Evolutionary conservation across 1,284 basidiomycete species (phyloP), one percentile per base, ranked within the genome.

Genomic region (Heterobasidion occidentale): DNA sequence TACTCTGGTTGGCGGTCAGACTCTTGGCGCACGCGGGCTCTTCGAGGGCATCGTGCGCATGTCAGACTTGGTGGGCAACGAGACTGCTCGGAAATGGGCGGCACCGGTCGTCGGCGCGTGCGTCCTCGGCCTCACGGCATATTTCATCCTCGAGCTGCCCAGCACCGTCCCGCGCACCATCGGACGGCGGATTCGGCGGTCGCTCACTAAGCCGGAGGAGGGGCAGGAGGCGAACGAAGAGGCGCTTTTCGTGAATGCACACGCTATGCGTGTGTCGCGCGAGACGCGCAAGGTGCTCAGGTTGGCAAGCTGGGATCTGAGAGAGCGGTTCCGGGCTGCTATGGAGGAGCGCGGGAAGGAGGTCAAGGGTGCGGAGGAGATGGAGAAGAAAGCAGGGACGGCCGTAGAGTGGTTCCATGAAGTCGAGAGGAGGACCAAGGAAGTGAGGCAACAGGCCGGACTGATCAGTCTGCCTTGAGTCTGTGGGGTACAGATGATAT

Each of bases 211-310:
- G 33, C 45, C 56, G n/a, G 54, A n/a, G 65, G 76, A 68, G 44
- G 65, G 69, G 27, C 69, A 71, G 54, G 69, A 71, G 17, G 61
- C 66, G 12, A 69, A 70, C 33, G 75, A 76, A 56, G 74, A 77
- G 27, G 71, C 76, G 20, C 66, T 73, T 35, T 97, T 90, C 66
- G 75, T 87, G 15, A 83, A 88, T 55, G 77, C 76, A 3, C 87
- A 98, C 66, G 78, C 84, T 0, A 77, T 75, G 49, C 79, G 96
- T 14, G 79, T 98, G 49, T 77, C 84, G 51, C 80, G 88, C 45
- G 97, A 99, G 78, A 92, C 92, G 17, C 83, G 96, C 66, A 98
- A 98, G 74, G 96, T 99, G 51, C 75, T 99, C 64, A 78, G 95
- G 51, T 71, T 96, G 15, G 94, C 91, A n/a, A 86, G 88, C 17